These are phyloP conservation scores for Candida chilensis DNA, from an alignment of 805 yeast genomes.

Conservation along the genomic window DNA sequence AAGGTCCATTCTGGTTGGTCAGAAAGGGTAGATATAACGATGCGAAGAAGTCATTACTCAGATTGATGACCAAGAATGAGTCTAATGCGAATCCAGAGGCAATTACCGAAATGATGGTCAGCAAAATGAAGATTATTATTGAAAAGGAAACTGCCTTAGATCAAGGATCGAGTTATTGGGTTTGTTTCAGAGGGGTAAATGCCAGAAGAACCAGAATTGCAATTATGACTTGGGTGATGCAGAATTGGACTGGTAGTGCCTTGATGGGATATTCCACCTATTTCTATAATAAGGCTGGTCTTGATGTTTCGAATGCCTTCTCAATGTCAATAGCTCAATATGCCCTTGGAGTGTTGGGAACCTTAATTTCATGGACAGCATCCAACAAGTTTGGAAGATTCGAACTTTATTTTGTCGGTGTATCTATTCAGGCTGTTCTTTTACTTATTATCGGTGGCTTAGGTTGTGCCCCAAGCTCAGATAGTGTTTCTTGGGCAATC, in stretches of 20 bases:
- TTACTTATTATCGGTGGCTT: slow-evolving; percentile 34
- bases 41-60: slow-evolving; percentile 29
- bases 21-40: slow-evolving; percentile 27
- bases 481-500: slow-evolving; percentile 28
- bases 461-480: slow-evolving; percentile 14
- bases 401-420: slow-evolving; percentile 26
- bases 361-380: slow-evolving; percentile 33
- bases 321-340: slow-evolving; percentile 37
- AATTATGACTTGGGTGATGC: slow-evolving; percentile 32
- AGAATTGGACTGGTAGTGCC: slow-evolving; percentile 34
- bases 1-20: slow-evolving; percentile 50
- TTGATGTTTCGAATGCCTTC: slow-evolving; percentile 30
- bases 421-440: slow-evolving; percentile 17
- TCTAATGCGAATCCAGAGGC: slow-evolving; percentile 13
- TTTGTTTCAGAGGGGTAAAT: slow-evolving; percentile 39
- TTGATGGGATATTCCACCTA: slow-evolving; percentile 41
- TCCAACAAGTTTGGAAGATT: slow-evolving; percentile 30
- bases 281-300: slow-evolving; percentile 41
- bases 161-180: no score
- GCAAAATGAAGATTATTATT: slow-evolving; percentile 35
- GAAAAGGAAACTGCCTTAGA: slow-evolving; percentile 4
- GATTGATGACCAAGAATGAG: slow-evolving; percentile 22
- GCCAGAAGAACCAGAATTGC: slow-evolving; percentile 44
- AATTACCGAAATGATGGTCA: slow-evolving; percentile 28
- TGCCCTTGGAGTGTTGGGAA: slow-evolving; percentile 34